These are phyloP conservation scores for Polychaeton citri DNA, from an alignment of 2,329 filamentous ascomycete species.

Conservation along the genomic window DNA sequence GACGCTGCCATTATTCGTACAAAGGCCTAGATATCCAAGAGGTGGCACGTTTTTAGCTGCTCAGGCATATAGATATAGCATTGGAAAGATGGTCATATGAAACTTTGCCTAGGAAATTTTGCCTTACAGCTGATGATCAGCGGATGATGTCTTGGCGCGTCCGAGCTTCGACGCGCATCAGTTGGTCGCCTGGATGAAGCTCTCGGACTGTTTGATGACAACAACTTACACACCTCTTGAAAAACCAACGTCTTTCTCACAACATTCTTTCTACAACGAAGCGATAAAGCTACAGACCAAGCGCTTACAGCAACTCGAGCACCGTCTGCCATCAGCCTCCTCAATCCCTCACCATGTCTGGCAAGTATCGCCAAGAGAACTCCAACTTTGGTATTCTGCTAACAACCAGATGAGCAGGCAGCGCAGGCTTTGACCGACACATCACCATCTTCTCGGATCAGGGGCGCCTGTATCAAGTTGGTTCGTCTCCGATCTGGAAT, in stretches of 20 bases:
- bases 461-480: slow-evolving; percentile 97
- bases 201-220: no score
- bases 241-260: no score
- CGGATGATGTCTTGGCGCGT: neutral
- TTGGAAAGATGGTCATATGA: no score
- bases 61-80: no score
- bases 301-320: no score
- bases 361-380: slow-evolving; percentile 13
- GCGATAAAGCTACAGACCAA: no score
- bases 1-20: no score
- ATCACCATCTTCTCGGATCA: slow-evolving; percentile 99
- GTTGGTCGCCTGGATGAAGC: neutral
- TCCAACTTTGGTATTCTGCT: slow-evolving; percentile 2
- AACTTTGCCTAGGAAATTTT: neutral
- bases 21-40: no score
- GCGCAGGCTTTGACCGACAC: slow-evolving; percentile 90
- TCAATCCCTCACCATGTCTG: slow-evolving; percentile 15
- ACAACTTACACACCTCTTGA: no score
- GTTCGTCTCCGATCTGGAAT: slow-evolving; percentile 43
- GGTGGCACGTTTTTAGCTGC: no score
- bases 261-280: no score
- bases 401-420: slow-evolving; percentile 38
- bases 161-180: neutral
- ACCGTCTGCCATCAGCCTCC: no score
- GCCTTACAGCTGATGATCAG: neutral